A percentile compares a stretch with the other conserved stretches of the same genome.
These are phyloP conservation scores for Ophiostoma sp. DNA, from an alignment of 2,329 filamentous ascomycete species.

Conservation along the genomic window DNA sequence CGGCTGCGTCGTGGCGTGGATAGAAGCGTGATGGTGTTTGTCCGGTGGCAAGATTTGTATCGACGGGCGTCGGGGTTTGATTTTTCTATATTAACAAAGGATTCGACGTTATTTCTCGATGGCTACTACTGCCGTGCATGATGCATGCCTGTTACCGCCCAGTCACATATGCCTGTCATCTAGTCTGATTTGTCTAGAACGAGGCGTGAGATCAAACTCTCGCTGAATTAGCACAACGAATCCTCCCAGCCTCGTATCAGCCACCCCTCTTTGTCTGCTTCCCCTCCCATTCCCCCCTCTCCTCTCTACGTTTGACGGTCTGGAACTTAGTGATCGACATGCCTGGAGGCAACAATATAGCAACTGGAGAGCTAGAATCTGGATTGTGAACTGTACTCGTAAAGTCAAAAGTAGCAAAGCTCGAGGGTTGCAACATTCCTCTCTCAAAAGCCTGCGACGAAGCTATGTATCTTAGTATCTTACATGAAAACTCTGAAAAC, in stretches of 20 bases:
- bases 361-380: neutral
- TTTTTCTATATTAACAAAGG: neutral
- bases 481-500: neutral
- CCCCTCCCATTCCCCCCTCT: neutral
- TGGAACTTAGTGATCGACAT: slow-evolving; percentile 2
- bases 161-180: slow-evolving; percentile 1
- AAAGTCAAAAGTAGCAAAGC: neutral
- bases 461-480: too few relatives aligned
- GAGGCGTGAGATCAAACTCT: neutral
- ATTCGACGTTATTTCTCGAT: neutral
- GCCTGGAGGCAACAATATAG: neutral
- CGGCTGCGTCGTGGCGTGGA: neutral
- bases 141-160: slow-evolving; percentile 2
- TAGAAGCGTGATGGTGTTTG: neutral
- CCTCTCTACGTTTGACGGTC: slow-evolving; percentile 1
- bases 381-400: too few relatives aligned
- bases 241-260: slow-evolving; percentile 11
- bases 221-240: neutral
- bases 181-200: neutral
- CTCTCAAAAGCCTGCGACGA: neutral
- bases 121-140: neutral
- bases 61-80: neutral
- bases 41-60: neutral
- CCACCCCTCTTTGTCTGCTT: slow-evolving; percentile 1
- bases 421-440: neutral